Evolutionary conservation across 2,329 filamentous ascomycete genomes (phyloP), one percentile per base, ranked within the genome.

Genomic region (Aphanocladium album): DNA sequence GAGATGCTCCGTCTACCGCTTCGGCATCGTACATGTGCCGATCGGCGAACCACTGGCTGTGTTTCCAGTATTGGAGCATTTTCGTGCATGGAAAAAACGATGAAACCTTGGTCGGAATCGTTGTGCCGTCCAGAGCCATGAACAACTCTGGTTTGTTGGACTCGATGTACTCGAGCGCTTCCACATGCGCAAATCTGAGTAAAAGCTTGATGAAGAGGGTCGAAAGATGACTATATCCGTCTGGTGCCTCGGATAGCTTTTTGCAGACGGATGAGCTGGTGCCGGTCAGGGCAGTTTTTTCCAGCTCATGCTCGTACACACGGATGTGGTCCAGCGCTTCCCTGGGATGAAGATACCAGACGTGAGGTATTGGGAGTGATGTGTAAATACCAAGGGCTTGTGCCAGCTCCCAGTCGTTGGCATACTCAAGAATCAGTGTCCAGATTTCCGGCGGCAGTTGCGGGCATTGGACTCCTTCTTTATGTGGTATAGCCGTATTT

Each of bases 31-130:
- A 96, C 46, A 71, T 68, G 69, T 96, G 90, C 70, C 93, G 93
- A 63, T 89, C 90, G 2, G 91, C 80, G 64, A 96, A 93, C 14
- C 88, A 90, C 0, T 88, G 86, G 16, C 90, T 93, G 35, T 89
- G 89, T 55, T 87, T 87, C 93, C 93, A 98, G 84, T 93, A 97
- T 64, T 95, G 90, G 9, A 98, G 79, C 35, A 98, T 89, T 62
- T 92, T 89, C 1, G 86, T 87, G 56, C 90, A 88, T 51, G 90
- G 91, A 71, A 95, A 97, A 64, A 93, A 89, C 1, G 88, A 87
- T 2, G 91, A 96, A 0, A 92, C 92, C 71, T 95, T 95, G 66
- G 91, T 93, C 0, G 93, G 91, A 2, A 97, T 82, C 49, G 92
- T 88, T 47, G 90, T 90, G 50, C 90, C 90, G 70, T 93, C 93